A percentile compares a stretch with the other conserved stretches of the same genome.
These are phyloP conservation scores for Rhinocladiella mackenziei DNA, from an alignment of 2,329 filamentous ascomycete genomes.

Conservation along the genomic window DNA sequence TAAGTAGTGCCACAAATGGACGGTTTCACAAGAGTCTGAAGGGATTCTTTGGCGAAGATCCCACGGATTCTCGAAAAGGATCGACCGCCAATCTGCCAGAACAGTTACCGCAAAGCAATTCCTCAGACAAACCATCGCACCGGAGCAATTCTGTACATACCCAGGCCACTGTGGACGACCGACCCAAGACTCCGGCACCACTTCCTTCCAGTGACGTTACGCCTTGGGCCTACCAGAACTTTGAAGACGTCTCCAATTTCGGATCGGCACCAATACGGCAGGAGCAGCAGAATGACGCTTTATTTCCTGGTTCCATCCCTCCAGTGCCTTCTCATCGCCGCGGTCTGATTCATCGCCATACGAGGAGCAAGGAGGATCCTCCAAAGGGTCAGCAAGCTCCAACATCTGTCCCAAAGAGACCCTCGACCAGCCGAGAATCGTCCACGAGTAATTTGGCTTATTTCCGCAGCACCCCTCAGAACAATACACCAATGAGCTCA, in stretches of 20 bases:
- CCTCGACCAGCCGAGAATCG: conserved; percentile 73
- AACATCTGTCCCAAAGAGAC: conserved; percentile 57
- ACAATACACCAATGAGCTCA: conserved; percentile 51
- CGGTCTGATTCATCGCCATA: conserved; percentile 47
- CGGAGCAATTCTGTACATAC: conserved; percentile 80
- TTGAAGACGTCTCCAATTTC: conserved; percentile 49
- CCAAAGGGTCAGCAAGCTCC: conserved; percentile 37
- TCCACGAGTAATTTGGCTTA: conserved; percentile 51
- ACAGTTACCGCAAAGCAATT: conserved; percentile 57
- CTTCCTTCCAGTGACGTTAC: conserved; percentile 84
- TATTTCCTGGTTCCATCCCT: conserved; percentile 49
- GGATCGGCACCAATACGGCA: conserved; percentile 28
- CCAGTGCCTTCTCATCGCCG: conserved; percentile 47
- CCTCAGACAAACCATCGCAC: conserved; percentile 51
- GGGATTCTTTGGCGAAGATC: conserved; percentile 90
- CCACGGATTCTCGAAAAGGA: conserved; percentile 47
- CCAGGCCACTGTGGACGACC: conserved; percentile 47
- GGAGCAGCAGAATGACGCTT: conserved; percentile 61
- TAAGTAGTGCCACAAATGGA: conserved; percentile 65
- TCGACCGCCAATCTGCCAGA: conserved; percentile 51
- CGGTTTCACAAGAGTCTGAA: conserved; percentile 75
- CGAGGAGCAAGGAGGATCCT: conserved; percentile 57
- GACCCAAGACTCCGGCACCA: conserved; percentile 57
- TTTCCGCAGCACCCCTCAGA: conserved; percentile 50
- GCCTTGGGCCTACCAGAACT: conserved; percentile 93